Evolutionary conservation across 2,329 filamentous ascomycete genomes (phyloP).

Genomic region (Phaeomoniella chlamydospora): DNA sequence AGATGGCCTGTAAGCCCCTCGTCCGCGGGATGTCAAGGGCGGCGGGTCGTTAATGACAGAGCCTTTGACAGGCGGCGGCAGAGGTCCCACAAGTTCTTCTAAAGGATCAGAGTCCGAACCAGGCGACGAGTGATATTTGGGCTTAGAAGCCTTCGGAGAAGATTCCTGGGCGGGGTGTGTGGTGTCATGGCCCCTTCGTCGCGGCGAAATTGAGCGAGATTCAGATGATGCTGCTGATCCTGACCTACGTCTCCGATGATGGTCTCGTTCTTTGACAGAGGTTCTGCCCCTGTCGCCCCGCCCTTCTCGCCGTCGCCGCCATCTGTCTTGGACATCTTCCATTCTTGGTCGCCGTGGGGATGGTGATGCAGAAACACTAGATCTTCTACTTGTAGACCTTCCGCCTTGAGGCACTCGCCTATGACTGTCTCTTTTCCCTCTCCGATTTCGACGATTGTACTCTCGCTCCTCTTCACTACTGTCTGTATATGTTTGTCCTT

Average conservation of each 20-base stretch:
- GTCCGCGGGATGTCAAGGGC: constrained; percentile 46
- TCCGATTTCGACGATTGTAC: not conserved
- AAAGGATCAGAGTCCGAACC: constrained; percentile 50
- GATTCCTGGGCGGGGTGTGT: not conserved
- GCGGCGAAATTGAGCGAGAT: not conserved
- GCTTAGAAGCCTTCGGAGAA: not conserved
- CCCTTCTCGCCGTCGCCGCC: not conserved
- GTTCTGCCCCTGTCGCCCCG: not conserved
- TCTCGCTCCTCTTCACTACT: not conserved
- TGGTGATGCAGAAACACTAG: not conserved
- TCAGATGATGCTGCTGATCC: not conserved
- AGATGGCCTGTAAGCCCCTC: constrained; percentile 46
- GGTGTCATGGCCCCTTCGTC: no score
- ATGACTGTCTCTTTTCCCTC: not conserved
- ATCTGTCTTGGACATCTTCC: not conserved
- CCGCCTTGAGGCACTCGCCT: not conserved
- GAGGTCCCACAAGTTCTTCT: constrained; percentile 62
- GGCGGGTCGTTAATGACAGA: constrained; percentile 12
- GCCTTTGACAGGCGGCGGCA: constrained; percentile 34
- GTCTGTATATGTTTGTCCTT: not conserved
- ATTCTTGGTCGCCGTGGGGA: not conserved
- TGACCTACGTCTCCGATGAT: not conserved
- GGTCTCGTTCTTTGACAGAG: not conserved
- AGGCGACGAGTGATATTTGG: constrained; percentile 5
- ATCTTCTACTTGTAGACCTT: no score